These are phyloP conservation scores for Apiotrichum brassicae DNA, from an alignment of 1,284 basidiomycete genomes.

Conservation along the genomic window DNA sequence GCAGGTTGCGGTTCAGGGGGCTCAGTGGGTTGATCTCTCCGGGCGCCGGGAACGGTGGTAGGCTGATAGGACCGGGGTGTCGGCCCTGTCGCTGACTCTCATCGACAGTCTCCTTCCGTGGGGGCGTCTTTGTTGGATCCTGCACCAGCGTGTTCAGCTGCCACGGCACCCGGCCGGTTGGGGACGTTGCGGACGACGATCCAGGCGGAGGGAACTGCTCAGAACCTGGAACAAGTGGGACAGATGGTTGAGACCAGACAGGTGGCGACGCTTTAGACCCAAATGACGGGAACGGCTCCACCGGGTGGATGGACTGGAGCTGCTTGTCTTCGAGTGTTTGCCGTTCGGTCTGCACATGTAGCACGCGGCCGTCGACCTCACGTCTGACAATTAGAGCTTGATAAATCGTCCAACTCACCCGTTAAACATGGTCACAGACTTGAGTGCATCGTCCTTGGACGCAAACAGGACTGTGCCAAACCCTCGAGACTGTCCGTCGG, in stretches of 20 bases:
- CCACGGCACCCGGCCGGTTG: constrained; percentile 20
- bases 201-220: no score
- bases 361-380: constrained; percentile 38
- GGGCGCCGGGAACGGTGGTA: constrained; percentile 35
- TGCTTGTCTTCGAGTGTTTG: constrained; percentile 22
- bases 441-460: constrained; percentile 73
- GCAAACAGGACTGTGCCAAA: constrained; percentile 84
- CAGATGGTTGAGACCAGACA: constrained; percentile 2
- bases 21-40: constrained; percentile 32
- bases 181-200: constrained; percentile 4
- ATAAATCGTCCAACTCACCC: constrained; percentile 55
- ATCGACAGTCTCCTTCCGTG: not conserved
- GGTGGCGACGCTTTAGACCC: constrained; percentile 6
- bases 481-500: constrained; percentile 75
- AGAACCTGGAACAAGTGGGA: not conserved
- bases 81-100: constrained; percentile 1
- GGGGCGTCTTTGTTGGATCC: constrained; percentile 1
- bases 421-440: constrained; percentile 78
- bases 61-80: constrained; percentile 41
- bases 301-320: constrained; percentile 16
- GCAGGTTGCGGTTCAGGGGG: constrained; percentile 41
- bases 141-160: constrained; percentile 18
- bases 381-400: constrained; percentile 13
- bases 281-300: constrained; percentile 14
- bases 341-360: constrained; percentile 42